Evolutionary conservation across 768 basidiomycete species (phyloP), one percentile per base, ranked within the genome.

Genomic region (Tricholoma matsutake): DNA sequence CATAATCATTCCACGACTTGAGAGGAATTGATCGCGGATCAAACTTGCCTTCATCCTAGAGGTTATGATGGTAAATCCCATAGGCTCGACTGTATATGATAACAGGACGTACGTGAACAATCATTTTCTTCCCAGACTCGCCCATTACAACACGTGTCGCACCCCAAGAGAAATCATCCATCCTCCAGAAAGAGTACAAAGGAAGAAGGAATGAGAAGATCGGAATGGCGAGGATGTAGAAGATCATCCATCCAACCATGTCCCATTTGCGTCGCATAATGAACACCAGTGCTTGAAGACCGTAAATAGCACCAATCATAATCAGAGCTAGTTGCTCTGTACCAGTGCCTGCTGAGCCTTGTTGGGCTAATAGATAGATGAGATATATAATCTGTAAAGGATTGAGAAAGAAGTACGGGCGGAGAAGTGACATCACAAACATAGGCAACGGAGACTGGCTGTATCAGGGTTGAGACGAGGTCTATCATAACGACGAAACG

Each of bases 101-200:
- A 28, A 29, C 34, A 28, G 6, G 1, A 80, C 92, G 59, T 72
- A 95, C 94, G 72, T 98, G 96, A 45, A 98, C 87, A 66, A 98
- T 86, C 62, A 98, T 79, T 76, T 96, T 97, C 84, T 97, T 97
- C 16, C 96, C 96, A 31, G 88, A 83, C 75, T 98, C 96, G 64
- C 96, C 95, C 63, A 97, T 76, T 11, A 99, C 95, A 61, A 96
- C 72, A 85, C 93, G 91, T 1, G 95, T 96, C 25, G 83, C 81
- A 83, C 94, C 95, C 94, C 94, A 95, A 0, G 91, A 93, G 84
- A 96, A 97, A 75, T 96, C 94, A 73, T 96, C 96, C 95, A 98
- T 97, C 65, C 79, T 83, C 96, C 95, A 98, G 88, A 98, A 96
- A 5, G 94, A 95, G 73, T 94, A 96, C 11, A 97, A 78, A 4